Evolutionary conservation across 2,329 filamentous ascomycete genomes (phyloP), one percentile per base, ranked within the genome.

Genomic region (Curvularia lunata): DNA sequence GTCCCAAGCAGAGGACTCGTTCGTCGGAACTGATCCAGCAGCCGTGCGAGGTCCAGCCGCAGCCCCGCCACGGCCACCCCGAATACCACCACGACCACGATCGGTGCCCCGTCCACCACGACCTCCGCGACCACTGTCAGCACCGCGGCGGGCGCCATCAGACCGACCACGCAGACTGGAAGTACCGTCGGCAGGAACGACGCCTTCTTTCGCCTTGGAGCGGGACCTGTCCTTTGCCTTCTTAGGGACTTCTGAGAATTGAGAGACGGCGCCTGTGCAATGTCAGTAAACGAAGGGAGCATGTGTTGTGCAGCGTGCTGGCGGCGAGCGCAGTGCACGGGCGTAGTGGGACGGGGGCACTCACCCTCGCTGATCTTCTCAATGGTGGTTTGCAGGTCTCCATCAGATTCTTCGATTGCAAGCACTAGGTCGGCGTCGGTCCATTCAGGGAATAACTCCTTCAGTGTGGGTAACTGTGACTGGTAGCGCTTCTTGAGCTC

Each of bases 391-490:
- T 90, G 85, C 71, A 92, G 83, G 78, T 83, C 90, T 70, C 91
- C 91, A 70, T 91, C 86, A 55, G 89, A 90, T 82, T 99, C 95
- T 78, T 96, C 88, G 59, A 99, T 84, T 62, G 93, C 93, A 77
- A 95, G 95, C 64, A 98, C 87, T 64, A 98, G 87, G 78, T 98
- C 94, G 78, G 93, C 91, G 74, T 97, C 91, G 69, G 92, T 94
- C 95, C 94, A 98, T 79, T 92, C 90, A 59, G 91, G 88, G 82
- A 97, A 97, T 82, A 98, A 88, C 78, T 97, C 93, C 81, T 91
- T 92, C 77, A 99, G 88, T 72, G 89, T 87, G 62, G 84, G 83
- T 70, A 97, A 86, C 81, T 94, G 91, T 73, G 83, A 82, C 72
- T 90, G 86, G 76, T 96, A 95, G 78, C 91, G 88, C 83, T 91